Evolutionary conservation across 228 moss, liverwort and hornwort genomes (phyloP), one percentile per base, ranked within the genome.

Genomic region (Sphagnum fallax): DNA sequence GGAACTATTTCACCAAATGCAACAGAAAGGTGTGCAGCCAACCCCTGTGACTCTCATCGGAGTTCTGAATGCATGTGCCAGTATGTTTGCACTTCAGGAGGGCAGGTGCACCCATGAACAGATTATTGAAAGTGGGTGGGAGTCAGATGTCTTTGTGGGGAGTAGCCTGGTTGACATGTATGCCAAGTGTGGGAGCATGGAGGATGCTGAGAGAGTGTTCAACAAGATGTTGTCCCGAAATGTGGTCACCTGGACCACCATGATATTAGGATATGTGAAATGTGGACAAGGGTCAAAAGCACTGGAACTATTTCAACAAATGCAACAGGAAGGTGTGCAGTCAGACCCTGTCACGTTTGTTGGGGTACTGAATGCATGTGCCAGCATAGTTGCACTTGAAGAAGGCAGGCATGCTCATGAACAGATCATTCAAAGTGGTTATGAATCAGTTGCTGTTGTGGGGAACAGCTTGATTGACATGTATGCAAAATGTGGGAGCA

Each of bases 401-500:
- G 72, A 74, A 63, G 87, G 87, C 48, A 72, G 78, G 72, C 0
- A 51, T 1, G 59, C 80, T 12, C 76, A 70, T 49, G 15, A 6
- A 3, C 78, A 87, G 55, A 48, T 83, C 18, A 16, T 57, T 8
- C 68, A 76, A 71, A 66, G 16, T 14, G 76, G 74, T 1, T 61
- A 75, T 32, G 61, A 58, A 59, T 64, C 74, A 49, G 82, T 80
- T 49, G 76, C 80, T 52, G 67, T 69, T 62, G 66, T 87, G 63
- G 87, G 80, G 47, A 87, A 83, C 68, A 75, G 80, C 47, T 74
- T 87, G 32, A 69, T 83, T 47, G 83, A 82, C 52, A 83, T 78
- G 87, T 78, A 83, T 71, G 58, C 74, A 5, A 78, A 82, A 16
- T 87, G 83, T 70, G 87, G 80, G 68, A 58, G 71, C 74, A 65